Conservation (phyloP, 257 asterid species). For the Craterostigma plantagineum region DNA sequence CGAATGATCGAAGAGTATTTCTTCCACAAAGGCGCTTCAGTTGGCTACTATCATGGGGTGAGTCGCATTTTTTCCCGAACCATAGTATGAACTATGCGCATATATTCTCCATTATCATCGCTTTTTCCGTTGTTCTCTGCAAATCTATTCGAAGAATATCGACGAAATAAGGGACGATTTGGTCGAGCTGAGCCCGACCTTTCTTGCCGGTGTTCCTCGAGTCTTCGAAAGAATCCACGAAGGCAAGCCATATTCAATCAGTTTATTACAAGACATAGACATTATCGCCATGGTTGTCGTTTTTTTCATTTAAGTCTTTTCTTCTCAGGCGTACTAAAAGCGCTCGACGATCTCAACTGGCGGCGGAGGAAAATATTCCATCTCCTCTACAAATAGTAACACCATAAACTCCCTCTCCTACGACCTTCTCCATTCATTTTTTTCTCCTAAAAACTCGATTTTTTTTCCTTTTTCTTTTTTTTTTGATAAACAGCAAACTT, state of each 20-base stretch:
- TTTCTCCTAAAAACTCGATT: neutral
- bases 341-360: slow-evolving; percentile 74
- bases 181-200: slow-evolving; percentile 73
- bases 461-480: too few relatives aligned
- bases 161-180: slow-evolving; percentile 72
- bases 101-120: slow-evolving; percentile 8
- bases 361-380: slow-evolving; percentile 59
- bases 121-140: neutral
- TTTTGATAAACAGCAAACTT: slow-evolving; percentile 56
- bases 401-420: slow-evolving; percentile 3
- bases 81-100: too few relatives aligned
- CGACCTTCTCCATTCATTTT: too few relatives aligned
- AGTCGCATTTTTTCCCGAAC: neutral
- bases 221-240: slow-evolving; percentile 75
- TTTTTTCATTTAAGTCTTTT: too few relatives aligned
- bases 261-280: neutral
- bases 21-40: slow-evolving; percentile 93
- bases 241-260: slow-evolving; percentile 27
- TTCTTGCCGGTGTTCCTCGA: slow-evolving; percentile 91
- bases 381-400: slow-evolving; percentile 66
- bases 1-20: slow-evolving; percentile 95
- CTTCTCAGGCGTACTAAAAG: slow-evolving; percentile 70
- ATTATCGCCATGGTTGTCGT: neutral
- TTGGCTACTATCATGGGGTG: slow-evolving; percentile 92
- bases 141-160: slow-evolving; percentile 32